Base-by-base conservation (phyloP, 2,329 filamentous ascomycete genomes). In the Cladophialophora yegresii region DNA sequence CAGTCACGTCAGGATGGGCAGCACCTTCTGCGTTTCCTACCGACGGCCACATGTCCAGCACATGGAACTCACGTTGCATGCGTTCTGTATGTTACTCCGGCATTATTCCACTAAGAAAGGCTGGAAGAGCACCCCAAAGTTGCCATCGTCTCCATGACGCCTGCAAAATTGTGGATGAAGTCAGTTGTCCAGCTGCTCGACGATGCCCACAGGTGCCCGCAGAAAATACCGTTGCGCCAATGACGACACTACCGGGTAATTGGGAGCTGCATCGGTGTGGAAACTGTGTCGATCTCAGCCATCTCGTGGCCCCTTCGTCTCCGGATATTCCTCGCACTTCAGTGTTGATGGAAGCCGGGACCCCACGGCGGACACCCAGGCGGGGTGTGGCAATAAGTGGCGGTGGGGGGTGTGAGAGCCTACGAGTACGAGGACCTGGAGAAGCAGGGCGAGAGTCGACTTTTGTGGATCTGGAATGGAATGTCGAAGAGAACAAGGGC, bases 381-480 rank as follows among this genome's bases (percentile, higher is more conserved):
- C 20, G 40, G 55, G 54, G 54, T 23, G n/a, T 58, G 55, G 55
- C 55, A 23, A 58, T 30, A 13, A 28, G 56, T 50, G 57, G 57
- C 47, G 56, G 56, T 36, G 23, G 26, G n/a, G 55, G 26, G n/a
- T 7, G 36, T n/a, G 13, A n/a, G 36, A 6, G 36, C 13, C 16
- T 40, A n/a, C 12, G n/a, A 36, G 13, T 40, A 1, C 13, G 7
- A n/a, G 13, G 36, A 47, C 43, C 40, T 36, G 45, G 4, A 23
- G 43, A 40, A 8, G 47, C 43, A 61, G 58, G 58, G 58, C 36
- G 58, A 61, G 47, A 61, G 58, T 61, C 58, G 26, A 61, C 58
- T 49, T 61, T 16, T 32, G 58, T 28, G 50, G 58, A 54, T 56
- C 54, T 10, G 33, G 22, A 36, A 36, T 30, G 9, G 33, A 28